Percentiles rank a stretch among this genome's conserved stretches.
These are phyloP conservation scores for Podaxis rugospora DNA, from an alignment of 768 basidiomycete genomes.

Conservation along the genomic window DNA sequence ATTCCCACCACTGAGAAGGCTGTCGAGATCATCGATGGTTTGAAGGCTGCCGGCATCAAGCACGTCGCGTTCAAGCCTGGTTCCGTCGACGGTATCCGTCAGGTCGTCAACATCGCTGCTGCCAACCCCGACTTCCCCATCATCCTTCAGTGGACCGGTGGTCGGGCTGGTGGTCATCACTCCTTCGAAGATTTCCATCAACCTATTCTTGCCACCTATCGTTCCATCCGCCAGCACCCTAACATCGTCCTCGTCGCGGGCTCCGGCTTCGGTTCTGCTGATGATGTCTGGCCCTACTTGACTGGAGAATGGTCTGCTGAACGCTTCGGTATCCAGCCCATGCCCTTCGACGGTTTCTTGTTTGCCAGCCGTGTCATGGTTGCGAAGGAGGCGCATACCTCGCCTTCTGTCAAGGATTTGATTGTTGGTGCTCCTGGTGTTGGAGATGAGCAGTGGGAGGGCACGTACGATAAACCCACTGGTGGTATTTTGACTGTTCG, in stretches of 20 bases:
- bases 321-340: conserved; percentile 80
- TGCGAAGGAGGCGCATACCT: conserved; percentile 96
- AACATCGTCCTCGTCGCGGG: conserved; percentile 92
- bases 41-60: conserved; percentile 82
- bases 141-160: conserved; percentile 99
- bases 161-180: conserved; percentile 97
- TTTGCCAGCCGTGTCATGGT: conserved; percentile 98
- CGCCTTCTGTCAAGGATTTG: conserved; percentile 90
- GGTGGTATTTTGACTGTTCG: conserved; percentile 96
- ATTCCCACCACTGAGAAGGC: conserved; percentile 97
- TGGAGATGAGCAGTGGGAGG: conserved; percentile 86
- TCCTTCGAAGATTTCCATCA: conserved; percentile 99
- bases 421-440: conserved; percentile 95
- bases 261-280: conserved; percentile 92
- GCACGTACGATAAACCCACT: conserved; percentile 89
- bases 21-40: conserved; percentile 86
- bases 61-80: conserved; percentile 99
- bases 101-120: conserved; percentile 93
- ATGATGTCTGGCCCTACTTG: conserved; percentile 95
- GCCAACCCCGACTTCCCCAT: conserved; percentile 95
- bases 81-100: conserved; percentile 94
- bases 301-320: conserved; percentile 92
- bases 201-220: conserved; percentile 88
- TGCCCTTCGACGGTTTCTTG: conserved; percentile 98
- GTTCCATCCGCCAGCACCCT: conserved; percentile 78